These are phyloP conservation scores for Podaxis carcinomalis DNA, from an alignment of 768 basidiomycete genomes.

Conservation along the genomic window DNA sequence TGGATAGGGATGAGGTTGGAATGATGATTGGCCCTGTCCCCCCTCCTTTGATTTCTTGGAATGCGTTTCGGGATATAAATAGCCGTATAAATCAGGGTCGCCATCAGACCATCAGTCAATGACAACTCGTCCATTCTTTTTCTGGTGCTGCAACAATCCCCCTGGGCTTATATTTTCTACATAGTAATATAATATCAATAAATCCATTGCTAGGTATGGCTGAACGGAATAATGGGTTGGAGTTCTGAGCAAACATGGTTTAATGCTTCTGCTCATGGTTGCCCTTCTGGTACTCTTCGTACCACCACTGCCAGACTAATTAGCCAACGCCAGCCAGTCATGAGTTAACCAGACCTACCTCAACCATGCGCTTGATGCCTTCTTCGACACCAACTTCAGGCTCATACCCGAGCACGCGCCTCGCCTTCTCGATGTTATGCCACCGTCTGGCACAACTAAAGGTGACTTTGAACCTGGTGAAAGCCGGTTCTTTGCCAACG, in stretches of 20 bases:
- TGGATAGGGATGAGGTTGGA: conserved; percentile 3
- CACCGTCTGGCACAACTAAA: conserved; percentile 78
- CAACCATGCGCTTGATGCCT: conserved; percentile 74
- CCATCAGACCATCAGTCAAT: conserved; percentile 5
- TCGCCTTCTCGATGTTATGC: conserved; percentile 93
- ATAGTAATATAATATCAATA: not conserved
- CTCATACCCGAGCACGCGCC: conserved; percentile 89
- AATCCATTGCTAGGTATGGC: not conserved
- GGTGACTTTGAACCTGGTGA: conserved; percentile 81
- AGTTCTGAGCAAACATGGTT: conserved; percentile 10
- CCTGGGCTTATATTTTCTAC: not conserved
- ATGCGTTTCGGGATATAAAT: conserved; percentile 11
- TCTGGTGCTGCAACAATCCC: not conserved
- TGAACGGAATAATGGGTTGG: not conserved
- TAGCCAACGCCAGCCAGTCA: not conserved
- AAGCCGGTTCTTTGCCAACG: conserved; percentile 73
- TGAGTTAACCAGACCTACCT: conserved; percentile 40
- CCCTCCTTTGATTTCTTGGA: conserved; percentile 4
- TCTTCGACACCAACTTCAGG: conserved; percentile 87
- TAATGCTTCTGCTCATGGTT: conserved; percentile 36
- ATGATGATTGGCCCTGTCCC: conserved; percentile 6
- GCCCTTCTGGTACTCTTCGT: conserved; percentile 33
- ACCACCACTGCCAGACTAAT: conserved; percentile 39
- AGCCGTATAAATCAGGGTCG: conserved; percentile 8
- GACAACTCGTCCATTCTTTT: not conserved